Percentiles rank a stretch among this genome's conserved stretches.
These are phyloP conservation scores for Phytopythium aichiense DNA, from an alignment of 352 stramenopile species.

Conservation along the genomic window DNA sequence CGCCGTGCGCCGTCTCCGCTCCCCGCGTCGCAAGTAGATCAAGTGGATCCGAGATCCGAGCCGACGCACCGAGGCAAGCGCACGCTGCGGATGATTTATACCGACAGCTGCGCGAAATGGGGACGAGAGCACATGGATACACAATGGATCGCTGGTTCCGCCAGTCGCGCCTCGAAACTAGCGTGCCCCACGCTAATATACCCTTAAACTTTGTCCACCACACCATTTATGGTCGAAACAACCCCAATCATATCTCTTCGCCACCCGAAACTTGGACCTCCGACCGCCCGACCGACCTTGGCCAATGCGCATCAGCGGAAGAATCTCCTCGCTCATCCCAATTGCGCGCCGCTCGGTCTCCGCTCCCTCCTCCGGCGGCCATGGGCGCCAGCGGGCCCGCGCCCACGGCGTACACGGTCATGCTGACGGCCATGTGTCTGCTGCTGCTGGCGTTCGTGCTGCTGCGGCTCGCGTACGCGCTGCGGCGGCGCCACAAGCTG, in stretches of 20 bases:
- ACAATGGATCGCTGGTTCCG: not conserved
- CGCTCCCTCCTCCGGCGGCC: slow-evolving; percentile 3
- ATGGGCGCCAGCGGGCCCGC: slow-evolving; percentile 37
- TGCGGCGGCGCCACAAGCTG: slow-evolving; percentile 83
- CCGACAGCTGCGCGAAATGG: not conserved
- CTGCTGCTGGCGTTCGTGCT: slow-evolving; percentile 70
- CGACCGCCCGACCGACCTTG: too few species aligned
- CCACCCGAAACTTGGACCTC: not conserved
- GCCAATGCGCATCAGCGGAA: too few species aligned
- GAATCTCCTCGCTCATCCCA: not conserved
- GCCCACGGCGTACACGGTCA: slow-evolving; percentile 68
- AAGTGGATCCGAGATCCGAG: not conserved
- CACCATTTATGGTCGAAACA: too few species aligned
- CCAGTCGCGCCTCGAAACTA: not conserved
- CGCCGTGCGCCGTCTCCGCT: slow-evolving; percentile 35
- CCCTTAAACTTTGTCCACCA: not conserved
- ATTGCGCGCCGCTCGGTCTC: not conserved
- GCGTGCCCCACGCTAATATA: not conserved
- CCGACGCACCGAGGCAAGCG: too few species aligned
- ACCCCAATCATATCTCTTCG: not conserved
- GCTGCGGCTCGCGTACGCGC: slow-evolving; percentile 51
- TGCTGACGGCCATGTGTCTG: slow-evolving; percentile 76
- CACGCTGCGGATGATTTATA: not conserved
- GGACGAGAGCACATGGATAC: not conserved
- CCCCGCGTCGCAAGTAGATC: slow-evolving; percentile 18